phyloP scores from a whole-genome alignment of 495 filamentous ascomycete genomes.

The Hyaloscypha finlandica region DNA sequence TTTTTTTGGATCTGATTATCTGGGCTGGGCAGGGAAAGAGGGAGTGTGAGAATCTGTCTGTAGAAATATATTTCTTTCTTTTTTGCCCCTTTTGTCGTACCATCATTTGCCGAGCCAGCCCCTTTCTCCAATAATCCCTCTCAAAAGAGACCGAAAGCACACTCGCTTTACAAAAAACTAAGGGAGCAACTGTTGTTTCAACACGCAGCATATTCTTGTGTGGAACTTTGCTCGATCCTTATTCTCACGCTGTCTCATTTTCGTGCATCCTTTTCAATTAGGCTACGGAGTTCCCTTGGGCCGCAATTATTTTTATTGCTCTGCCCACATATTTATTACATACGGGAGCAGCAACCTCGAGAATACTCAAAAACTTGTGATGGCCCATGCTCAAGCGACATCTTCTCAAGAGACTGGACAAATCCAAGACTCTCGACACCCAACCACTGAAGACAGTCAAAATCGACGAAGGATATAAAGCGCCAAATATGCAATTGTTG shows the following conservation, averaged over 20 bases:
- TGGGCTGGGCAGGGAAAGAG: too few species aligned
- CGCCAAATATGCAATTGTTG: conserved; percentile 5
- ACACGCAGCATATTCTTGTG: not conserved
- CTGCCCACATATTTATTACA: not conserved
- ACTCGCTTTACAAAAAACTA: too few species aligned
- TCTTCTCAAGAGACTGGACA: not conserved
- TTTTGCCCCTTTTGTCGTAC: not conserved
- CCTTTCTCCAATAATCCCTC: not conserved
- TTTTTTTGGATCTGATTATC: too few species aligned
- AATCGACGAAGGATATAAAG: conserved; percentile 1
- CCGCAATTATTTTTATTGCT: conserved; percentile 13
- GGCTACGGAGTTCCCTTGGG: not conserved
- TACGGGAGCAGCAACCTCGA: not conserved
- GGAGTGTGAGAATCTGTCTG: too few species aligned
- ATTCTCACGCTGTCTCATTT: not conserved
- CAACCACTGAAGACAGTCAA: not conserved
- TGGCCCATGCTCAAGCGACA: conserved; percentile 2
- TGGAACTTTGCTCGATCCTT: not conserved
- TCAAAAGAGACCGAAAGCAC: not conserved
- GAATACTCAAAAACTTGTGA: not conserved
- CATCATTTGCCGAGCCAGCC: not conserved
- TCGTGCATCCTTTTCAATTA: not conserved
- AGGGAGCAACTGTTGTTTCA: not conserved
- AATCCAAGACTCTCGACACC: not conserved
- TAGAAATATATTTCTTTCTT: too few species aligned